Evolutionary conservation across 2,329 filamentous ascomycete species (phyloP), one percentile per base, ranked within the genome.

Genomic region (Fusarium fracticaudum): DNA sequence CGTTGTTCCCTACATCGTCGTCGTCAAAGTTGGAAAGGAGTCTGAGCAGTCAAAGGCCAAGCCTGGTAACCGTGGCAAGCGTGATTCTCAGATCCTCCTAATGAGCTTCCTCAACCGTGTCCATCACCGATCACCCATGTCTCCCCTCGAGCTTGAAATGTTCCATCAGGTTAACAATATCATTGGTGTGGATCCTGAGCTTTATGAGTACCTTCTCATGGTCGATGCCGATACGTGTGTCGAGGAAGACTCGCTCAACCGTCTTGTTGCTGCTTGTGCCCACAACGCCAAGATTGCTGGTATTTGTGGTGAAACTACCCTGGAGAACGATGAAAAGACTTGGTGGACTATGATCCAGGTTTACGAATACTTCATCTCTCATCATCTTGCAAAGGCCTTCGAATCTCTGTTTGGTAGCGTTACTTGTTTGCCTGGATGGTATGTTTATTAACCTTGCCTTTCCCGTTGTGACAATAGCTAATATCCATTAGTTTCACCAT

Each of bases 261-360:
- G 96, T 60, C 89, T 99, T 10, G 96, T 99, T 24, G 94, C 96
- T 65, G 93, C 93, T 59, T 99, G 95, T 84, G 92, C 94, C 76
- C 95, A 98, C 79, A 94, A 99, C 81, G 92, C 94, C 38, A 98
- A 97, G 86, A 98, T 99, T 85, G 95, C 94, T 31, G 96, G 96
- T 84, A 98, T 98, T 71, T 99, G 96, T 82, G 96, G 96, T 81
- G 96, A 99, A 83, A 99, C 96, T 4, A 96, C 92, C 83, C 87
- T 99, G 79, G 94, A 98, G 81, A 99, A 99, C 79, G 96, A 98
- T 82, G 94, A 98, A 78, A 90, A 92, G 76, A 95, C 92, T 79
- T 98, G 95, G 95, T 98, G 94, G 94, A 99, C 96, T 18, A 99
- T 99, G 96, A 99, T 99, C 79, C 96, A 99, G 83, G 96, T 99